Conservation (phyloP, 495 filamentous ascomycete genomes). For the Massariosphaeria phaeospora region DNA sequence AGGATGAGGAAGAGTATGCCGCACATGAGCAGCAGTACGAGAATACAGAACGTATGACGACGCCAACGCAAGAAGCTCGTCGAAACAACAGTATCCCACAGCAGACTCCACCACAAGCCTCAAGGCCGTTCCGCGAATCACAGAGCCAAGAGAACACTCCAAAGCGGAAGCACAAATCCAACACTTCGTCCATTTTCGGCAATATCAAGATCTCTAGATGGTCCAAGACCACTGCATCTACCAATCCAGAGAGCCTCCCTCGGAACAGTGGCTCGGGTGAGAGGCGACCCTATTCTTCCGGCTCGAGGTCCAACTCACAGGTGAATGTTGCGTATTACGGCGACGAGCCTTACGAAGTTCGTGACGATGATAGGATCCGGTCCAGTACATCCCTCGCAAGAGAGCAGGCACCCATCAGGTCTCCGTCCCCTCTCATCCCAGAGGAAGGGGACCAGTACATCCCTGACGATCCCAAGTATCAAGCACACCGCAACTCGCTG, state of each 20-base stretch:
- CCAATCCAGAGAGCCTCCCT: constrained; percentile 50
- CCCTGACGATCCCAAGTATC: constrained; percentile 85
- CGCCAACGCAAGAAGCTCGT: constrained; percentile 41
- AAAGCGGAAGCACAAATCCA: constrained; percentile 82
- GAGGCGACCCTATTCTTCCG: constrained; percentile 51
- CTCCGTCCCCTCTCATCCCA: constrained; percentile 58
- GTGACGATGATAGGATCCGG: constrained; percentile 67
- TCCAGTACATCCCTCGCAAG: constrained; percentile 54
- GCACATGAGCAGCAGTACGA: constrained; percentile 37
- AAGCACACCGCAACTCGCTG: constrained; percentile 81
- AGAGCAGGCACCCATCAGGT: constrained; percentile 40
- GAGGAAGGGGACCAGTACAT: constrained; percentile 41
- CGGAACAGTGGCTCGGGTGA: constrained; percentile 48
- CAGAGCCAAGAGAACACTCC: constrained; percentile 75
- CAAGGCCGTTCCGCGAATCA: constrained; percentile 47
- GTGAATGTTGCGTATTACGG: constrained; percentile 55
- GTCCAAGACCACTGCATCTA: constrained; percentile 92
- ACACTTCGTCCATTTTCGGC: constrained; percentile 73
- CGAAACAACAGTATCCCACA: constrained; percentile 54
- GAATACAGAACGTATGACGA: constrained; percentile 40
- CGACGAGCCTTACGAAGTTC: constrained; percentile 58
- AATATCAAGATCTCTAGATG: constrained; percentile 83
- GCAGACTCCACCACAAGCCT: constrained; percentile 65
- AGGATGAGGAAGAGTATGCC: constrained; percentile 46
- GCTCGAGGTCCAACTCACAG: constrained; percentile 64